Percentiles rank a stretch among this genome's conserved stretches.
These are phyloP conservation scores for Hypericum perforatum DNA, from an alignment of 345 rosid species.

Conservation along the genomic window DNA sequence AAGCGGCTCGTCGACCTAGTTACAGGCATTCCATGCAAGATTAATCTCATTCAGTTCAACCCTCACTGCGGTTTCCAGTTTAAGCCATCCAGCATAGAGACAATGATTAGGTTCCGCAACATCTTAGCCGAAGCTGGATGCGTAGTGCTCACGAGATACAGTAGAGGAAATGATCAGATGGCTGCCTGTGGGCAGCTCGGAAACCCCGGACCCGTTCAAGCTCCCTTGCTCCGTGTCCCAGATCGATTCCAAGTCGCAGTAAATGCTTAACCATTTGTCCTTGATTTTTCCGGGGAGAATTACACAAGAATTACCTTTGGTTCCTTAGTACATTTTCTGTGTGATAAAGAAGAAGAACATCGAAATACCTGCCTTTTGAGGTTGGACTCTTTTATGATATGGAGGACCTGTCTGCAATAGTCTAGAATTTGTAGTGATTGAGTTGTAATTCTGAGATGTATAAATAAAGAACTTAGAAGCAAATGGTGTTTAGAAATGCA, in stretches of 20 bases:
- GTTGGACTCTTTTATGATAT: too few relatives aligned
- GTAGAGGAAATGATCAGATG: conserved; percentile 94
- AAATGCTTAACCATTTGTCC: conserved; percentile 13
- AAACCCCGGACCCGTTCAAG: conserved; percentile 48
- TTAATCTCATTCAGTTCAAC: conserved; percentile 82
- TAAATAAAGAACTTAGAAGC: too few relatives aligned
- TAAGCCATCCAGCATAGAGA: conserved; percentile 59
- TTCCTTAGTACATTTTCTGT: too few relatives aligned
- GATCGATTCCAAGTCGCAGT: conserved; percentile 56
- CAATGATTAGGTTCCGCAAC: conserved; percentile 73
- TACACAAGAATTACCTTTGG: neutral
- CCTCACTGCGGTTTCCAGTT: conserved; percentile 75
- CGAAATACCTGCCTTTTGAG: too few relatives aligned
- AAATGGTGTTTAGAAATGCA: too few relatives aligned
- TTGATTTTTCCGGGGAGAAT: neutral
- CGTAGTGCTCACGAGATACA: conserved; percentile 51
- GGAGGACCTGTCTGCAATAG: too few relatives aligned
- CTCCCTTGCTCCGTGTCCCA: conserved; percentile 70
- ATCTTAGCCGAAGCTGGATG: conserved; percentile 58
- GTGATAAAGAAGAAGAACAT: too few relatives aligned
- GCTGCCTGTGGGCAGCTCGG: conserved; percentile 99
- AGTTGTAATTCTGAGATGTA: too few relatives aligned
- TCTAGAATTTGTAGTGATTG: too few relatives aligned
- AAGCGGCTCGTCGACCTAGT: conserved; percentile 71
- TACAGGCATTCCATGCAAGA: conserved; percentile 90